phyloP scores from a whole-genome alignment of 257 asterid species.

The Salvia splendens region DNA sequence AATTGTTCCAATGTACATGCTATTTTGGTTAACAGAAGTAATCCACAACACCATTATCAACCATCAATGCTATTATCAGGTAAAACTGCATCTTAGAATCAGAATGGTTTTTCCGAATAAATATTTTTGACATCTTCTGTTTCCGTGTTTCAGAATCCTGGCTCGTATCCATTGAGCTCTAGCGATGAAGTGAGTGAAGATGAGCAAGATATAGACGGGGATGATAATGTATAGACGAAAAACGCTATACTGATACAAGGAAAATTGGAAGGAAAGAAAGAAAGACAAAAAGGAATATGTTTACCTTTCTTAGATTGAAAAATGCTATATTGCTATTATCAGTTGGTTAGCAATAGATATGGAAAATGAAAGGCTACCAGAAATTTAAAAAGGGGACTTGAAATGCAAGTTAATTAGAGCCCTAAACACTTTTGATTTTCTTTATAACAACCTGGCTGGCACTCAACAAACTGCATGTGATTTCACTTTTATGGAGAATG shows the following conservation, averaged over 20 bases:
- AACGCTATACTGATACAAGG: background rate
- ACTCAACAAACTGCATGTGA: conserved; percentile 1
- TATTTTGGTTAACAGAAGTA: conserved; percentile 48
- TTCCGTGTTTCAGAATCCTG: conserved; percentile 27
- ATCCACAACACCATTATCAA: conserved; percentile 43
- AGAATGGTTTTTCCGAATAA: background rate
- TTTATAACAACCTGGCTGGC: background rate
- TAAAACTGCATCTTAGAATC: background rate
- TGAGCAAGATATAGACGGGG: background rate
- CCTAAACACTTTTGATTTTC: background rate
- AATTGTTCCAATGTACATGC: conserved; percentile 69
- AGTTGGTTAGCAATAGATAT: background rate
- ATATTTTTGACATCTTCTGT: background rate
- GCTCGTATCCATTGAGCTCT: conserved; percentile 15
- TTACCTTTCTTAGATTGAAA: background rate
- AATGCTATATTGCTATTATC: background rate
- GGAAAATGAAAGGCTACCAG: conserved; percentile 26
- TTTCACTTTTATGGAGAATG: background rate
- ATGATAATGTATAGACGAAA: background rate
- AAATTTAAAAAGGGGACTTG: conserved; percentile 7
- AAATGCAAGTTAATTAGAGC: conserved; percentile 19
- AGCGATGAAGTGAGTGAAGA: conserved; percentile 28
- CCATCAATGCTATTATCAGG: conserved; percentile 35
- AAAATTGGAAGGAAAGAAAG: background rate
- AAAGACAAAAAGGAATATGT: background rate